Base-by-base conservation (phyloP, 345 rosid species). In the Rubroshorea leprosula region DNA sequence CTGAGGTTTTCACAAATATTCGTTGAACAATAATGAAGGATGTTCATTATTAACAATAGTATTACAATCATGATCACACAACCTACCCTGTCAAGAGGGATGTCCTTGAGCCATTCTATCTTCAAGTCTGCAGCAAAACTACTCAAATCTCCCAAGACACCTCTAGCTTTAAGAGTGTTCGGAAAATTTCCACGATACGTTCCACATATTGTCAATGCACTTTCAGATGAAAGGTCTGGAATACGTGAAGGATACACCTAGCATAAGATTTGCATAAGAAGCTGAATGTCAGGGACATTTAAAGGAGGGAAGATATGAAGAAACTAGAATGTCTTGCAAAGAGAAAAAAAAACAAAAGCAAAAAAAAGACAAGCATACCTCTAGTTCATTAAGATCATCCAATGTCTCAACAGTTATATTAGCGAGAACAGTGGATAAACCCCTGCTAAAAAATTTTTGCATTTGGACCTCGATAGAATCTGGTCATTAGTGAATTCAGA, bases 361-460 rank as follows among this genome's bases (percentile, higher is more conserved):
- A 54, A 11, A 15, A 38, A 22, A 48, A 56, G 17, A 58, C 26
- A 55, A 60, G 44, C 63, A 45, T 76, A 89, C 99, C 99, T 93
- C 97, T 73, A 85, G 61, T 48, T 86, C 82, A 23, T 76, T 77
- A 56, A 78, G 77, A 80, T 78, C 78, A 59, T 85, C 89, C 41
- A 79, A 69, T 46, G 72, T 29, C 45, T 82, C 83, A n/a, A 93
- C 57, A 2, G 68, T 60, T 75, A 89, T 70, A 76, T 82, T 77
- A 14, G 77, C 83, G 61, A 93, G 83, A 63, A 73, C 51, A 1
- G 83, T 49, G 12, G 87, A 89, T 55, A 79, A 72, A 64, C 74
- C 92, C 73, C 58, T 69, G 58, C 68, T 67, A 46, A 89, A 80
- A 16, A 82, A 61, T 49, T 65, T 85, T 24, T 77, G 68, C 86